phyloP scores from a whole-genome alignment of 164 flowering plant species.

The Piper betle region DNA sequence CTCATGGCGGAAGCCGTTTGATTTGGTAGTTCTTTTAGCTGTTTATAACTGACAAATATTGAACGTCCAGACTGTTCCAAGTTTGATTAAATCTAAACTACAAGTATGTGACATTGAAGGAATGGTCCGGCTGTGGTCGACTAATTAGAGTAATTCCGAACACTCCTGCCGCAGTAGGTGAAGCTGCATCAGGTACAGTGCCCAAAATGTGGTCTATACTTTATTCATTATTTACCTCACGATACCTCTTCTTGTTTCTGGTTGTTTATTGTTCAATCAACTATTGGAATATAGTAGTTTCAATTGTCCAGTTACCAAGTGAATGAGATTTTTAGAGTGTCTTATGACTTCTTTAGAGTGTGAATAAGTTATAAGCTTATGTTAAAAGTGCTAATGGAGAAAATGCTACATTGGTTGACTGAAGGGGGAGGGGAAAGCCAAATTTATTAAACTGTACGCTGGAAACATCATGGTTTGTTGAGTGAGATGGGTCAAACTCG shows the following conservation, averaged over 20 bases:
- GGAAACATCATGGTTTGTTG: no score
- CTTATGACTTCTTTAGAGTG: background rate
- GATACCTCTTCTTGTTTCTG: background rate
- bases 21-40: no score
- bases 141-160: conserved; percentile 93
- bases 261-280: background rate
- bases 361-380: no score
- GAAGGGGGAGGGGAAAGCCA: no score
- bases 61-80: no score
- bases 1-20: no score
- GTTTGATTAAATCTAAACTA: no score
- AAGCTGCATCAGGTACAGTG: conserved; percentile 74
- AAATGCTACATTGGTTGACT: no score
- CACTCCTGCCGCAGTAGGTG: conserved; percentile 90
- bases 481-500: no score
- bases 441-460: no score
- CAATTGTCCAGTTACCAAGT: background rate
- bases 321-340: no score
- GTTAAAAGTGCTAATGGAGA: background rate
- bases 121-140: conserved; percentile 79
- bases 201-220: background rate
- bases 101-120: conserved; percentile 22
- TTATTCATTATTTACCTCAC: background rate
- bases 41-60: background rate
- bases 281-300: background rate